These are phyloP conservation scores for Primulina tabacum DNA, from an alignment of 257 asterid species.

Conservation along the genomic window DNA sequence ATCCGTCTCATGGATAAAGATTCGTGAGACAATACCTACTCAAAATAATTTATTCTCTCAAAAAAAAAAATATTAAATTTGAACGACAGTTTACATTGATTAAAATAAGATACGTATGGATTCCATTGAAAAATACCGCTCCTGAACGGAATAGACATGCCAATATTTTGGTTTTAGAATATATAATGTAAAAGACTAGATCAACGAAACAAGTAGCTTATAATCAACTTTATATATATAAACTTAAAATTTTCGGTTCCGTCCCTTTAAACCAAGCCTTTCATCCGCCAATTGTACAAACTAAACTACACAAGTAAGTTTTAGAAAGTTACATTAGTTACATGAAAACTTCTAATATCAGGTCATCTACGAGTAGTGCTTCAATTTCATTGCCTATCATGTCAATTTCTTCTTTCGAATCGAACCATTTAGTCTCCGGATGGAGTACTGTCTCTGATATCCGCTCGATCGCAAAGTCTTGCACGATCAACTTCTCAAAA, in stretches of 20 bases:
- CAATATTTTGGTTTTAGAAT: too few relatives aligned
- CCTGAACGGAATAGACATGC: too few relatives aligned
- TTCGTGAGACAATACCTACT: too few relatives aligned
- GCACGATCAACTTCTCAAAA: constrained; percentile 38
- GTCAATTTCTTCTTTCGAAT: constrained; percentile 40
- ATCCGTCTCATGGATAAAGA: too few relatives aligned
- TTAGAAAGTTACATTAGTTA: constrained; percentile 23
- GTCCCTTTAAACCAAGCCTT: constrained; percentile 9
- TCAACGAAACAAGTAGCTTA: background rate
- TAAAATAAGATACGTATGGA: too few relatives aligned
- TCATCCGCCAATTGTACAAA: constrained; percentile 29
- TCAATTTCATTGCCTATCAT: constrained; percentile 57
- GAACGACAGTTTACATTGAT: too few relatives aligned
- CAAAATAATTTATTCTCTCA: too few relatives aligned
- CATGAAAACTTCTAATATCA: constrained; percentile 46
- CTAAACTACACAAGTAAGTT: constrained; percentile 28
- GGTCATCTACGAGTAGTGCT: constrained; percentile 59
- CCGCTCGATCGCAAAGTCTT: constrained; percentile 31
- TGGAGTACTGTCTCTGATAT: constrained; percentile 39
- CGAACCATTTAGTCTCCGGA: constrained; percentile 60
- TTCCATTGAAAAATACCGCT: too few relatives aligned
- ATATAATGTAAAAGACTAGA: too few relatives aligned
- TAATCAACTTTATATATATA: background rate
- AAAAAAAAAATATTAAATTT: too few relatives aligned
- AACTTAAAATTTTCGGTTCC: background rate